A percentile compares a stretch with the other conserved stretches of the same genome.
These are phyloP conservation scores for Euphorbia celastroides DNA, from an alignment of 441 rosid genomes.

Conservation along the genomic window DNA sequence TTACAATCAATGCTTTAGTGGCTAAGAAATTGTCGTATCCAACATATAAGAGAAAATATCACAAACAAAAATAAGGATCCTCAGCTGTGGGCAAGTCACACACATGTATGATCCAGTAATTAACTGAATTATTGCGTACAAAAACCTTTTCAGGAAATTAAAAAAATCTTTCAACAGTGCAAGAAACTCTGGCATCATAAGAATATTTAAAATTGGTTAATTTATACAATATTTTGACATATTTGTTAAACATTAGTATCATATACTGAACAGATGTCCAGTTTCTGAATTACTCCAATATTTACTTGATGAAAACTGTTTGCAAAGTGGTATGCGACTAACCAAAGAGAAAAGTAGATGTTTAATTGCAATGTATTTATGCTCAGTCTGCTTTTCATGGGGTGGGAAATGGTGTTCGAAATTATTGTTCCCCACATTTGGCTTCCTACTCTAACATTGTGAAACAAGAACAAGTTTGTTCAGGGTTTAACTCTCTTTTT, in stretches of 20 bases:
- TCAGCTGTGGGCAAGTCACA: not conserved
- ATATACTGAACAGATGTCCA: too few species aligned
- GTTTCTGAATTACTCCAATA: not conserved
- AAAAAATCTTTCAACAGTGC: not conserved
- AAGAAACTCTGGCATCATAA: not conserved
- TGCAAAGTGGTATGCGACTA: not conserved
- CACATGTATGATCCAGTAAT: not conserved
- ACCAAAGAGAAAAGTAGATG: not conserved
- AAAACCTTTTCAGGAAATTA: constrained; percentile 5
- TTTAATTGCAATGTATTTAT: too few species aligned
- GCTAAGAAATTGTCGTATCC: not conserved
- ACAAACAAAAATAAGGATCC: not conserved
- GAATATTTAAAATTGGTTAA: not conserved
- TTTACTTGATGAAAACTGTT: not conserved
- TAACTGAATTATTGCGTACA: not conserved
- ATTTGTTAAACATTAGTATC: too few species aligned
- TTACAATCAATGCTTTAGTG: constrained; percentile 11
- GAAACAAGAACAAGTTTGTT: not conserved
- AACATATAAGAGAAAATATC: not conserved
- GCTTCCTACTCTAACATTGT: not conserved
- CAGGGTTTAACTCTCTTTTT: too few species aligned
- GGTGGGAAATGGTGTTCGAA: not conserved
- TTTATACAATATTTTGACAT: too few species aligned
- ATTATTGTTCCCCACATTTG: not conserved
- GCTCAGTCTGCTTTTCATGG: too few species aligned